These are phyloP conservation scores for Amphichorda felina DNA, from an alignment of 2,329 filamentous ascomycete species.

Conservation along the genomic window DNA sequence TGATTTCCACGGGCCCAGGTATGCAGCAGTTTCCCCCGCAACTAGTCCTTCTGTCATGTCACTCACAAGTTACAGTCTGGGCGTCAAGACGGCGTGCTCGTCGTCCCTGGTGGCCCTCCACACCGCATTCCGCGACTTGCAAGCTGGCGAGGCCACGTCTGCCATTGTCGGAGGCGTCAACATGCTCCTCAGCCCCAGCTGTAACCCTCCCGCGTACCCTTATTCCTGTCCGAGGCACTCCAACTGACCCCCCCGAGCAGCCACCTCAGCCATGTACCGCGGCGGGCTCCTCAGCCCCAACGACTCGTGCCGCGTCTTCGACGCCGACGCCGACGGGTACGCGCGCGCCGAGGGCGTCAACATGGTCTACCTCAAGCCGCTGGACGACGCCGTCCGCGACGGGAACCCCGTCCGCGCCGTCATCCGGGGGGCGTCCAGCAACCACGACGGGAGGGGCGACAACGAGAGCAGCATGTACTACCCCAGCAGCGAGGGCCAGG, in stretches of 20 bases:
- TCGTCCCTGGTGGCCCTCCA: slow-evolving; percentile 1
- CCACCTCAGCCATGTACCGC: slow-evolving; percentile 8
- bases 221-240: no score
- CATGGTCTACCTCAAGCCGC: slow-evolving; percentile 27
- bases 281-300: slow-evolving; percentile 13
- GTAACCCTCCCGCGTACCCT: no score
- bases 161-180: slow-evolving; percentile 3
- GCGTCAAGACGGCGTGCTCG: slow-evolving; percentile 3
- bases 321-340: slow-evolving; percentile 30
- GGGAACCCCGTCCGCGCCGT: slow-evolving; percentile 25
- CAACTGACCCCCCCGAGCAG: neutral
- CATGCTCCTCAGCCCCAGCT: slow-evolving; percentile 2
- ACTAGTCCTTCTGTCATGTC: neutral
- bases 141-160: neutral
- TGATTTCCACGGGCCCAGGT: slow-evolving; percentile 1
- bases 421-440: slow-evolving; percentile 17
- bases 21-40: slow-evolving; percentile 15
- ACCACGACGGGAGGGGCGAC: slow-evolving; percentile 22
- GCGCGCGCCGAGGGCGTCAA: slow-evolving; percentile 30
- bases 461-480: slow-evolving; percentile 15
- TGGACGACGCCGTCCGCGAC: slow-evolving; percentile 29
- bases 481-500: slow-evolving; percentile 23
- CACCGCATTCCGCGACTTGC: slow-evolving; percentile 1
- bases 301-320: slow-evolving; percentile 18
- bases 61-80: neutral